Evolutionary conservation across 176 grass and related monocot species (phyloP).

Genomic region (Musa schizocarpa): DNA sequence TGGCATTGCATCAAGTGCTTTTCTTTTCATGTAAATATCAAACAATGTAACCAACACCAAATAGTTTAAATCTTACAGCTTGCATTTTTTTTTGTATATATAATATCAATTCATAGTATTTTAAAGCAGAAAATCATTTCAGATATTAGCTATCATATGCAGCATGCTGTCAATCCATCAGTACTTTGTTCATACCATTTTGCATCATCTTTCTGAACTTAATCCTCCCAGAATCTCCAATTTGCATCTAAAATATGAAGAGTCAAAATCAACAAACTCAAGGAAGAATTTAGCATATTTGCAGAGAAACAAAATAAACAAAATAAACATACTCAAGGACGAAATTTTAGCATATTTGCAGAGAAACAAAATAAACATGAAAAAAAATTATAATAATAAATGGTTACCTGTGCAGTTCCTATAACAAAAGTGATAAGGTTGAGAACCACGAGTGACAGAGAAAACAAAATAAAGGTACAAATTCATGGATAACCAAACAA

Average conservation of each 20-base stretch:
- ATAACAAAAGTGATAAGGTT: slow-evolving; percentile 27
- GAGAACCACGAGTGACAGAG: slow-evolving; percentile 27
- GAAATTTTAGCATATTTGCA: too few species aligned
- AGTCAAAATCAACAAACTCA: too few species aligned
- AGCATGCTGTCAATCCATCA: neutral
- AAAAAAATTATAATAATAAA: neutral
- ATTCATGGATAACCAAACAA: slow-evolving; percentile 21
- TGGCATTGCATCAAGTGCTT: neutral
- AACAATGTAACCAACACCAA: too few species aligned
- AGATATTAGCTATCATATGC: too few species aligned
- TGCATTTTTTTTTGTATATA: too few species aligned
- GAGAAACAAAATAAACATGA: neutral
- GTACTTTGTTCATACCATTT: neutral
- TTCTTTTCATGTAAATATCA: neutral
- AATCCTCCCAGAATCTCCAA: slow-evolving; percentile 28
- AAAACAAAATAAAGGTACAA: slow-evolving; percentile 46
- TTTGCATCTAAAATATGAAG: slow-evolving; percentile 23
- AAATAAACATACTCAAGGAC: too few species aligned
- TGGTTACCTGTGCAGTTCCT: slow-evolving; percentile 28
- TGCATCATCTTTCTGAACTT: slow-evolving; percentile 14
- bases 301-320: neutral
- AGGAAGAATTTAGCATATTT: neutral
- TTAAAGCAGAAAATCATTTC: too few species aligned
- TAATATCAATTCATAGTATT: too few species aligned
- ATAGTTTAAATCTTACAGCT: too few species aligned